phyloP scores from a whole-genome alignment of 129 eudicot genomes.

The Ambrosia trifida region DNA sequence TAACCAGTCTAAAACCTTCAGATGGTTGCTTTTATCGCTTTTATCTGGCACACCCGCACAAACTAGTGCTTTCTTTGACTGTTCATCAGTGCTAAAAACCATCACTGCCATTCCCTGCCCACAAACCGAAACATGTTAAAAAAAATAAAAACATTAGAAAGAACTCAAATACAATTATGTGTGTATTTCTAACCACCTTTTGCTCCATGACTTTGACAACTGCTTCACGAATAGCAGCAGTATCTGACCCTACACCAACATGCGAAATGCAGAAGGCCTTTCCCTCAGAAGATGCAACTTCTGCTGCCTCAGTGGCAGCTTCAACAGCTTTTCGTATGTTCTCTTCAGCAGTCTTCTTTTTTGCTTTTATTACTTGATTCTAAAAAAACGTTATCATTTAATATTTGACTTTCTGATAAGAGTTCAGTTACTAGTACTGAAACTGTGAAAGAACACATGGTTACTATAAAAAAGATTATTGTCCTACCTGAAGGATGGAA shows the following conservation, averaged over 20 bases:
- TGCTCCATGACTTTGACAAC: slow-evolving; percentile 84
- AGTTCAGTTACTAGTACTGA: not conserved
- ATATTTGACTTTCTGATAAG: not conserved
- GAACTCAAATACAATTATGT: not conserved
- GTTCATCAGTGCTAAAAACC: slow-evolving; percentile 82
- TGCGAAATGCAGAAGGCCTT: slow-evolving; percentile 66
- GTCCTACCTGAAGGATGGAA: slow-evolving; percentile 62
- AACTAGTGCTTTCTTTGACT: slow-evolving; percentile 66
- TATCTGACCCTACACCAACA: slow-evolving; percentile 77
- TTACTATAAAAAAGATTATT: not conserved
- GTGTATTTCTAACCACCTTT: slow-evolving; percentile 47
- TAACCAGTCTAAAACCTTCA: slow-evolving; percentile 80
- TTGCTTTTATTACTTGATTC: slow-evolving; percentile 70
- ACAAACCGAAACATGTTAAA: slow-evolving; percentile 13
- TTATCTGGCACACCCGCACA: slow-evolving; percentile 96
- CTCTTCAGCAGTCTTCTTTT: slow-evolving; percentile 77
- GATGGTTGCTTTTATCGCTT: slow-evolving; percentile 53
- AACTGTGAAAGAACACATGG: not conserved
- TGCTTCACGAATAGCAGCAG: slow-evolving; percentile 87
- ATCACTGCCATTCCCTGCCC: slow-evolving; percentile 74
- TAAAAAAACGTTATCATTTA: slow-evolving; percentile 20
- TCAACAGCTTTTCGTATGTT: slow-evolving; percentile 71
- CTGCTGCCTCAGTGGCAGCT: slow-evolving; percentile 64
- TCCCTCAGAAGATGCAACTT: slow-evolving; percentile 68
- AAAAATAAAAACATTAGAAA: not conserved